These are phyloP conservation scores for Favolaschia claudopus DNA, from an alignment of 768 basidiomycete species.

Conservation along the genomic window DNA sequence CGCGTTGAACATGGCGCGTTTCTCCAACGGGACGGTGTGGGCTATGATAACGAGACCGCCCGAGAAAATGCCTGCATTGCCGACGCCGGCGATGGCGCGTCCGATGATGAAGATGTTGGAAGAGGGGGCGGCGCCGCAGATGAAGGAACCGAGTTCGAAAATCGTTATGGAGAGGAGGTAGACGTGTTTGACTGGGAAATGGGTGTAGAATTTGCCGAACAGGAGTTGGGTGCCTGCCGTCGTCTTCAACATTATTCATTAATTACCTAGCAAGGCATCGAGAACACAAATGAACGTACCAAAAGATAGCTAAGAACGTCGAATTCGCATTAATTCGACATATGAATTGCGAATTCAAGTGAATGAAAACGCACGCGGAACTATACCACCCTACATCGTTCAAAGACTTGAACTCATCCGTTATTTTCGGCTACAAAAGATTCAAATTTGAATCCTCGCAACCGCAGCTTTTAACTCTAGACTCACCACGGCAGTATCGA, in stretches of 20 bases:
- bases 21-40: conserved; percentile 37
- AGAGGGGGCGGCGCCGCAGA: conserved; percentile 45
- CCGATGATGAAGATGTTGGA: conserved; percentile 47
- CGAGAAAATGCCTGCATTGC: conserved; percentile 44
- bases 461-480: background rate
- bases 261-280: background rate
- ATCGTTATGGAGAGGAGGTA: conserved; percentile 32
- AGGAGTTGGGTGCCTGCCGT: conserved; percentile 19
- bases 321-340: background rate
- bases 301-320: conserved; percentile 6
- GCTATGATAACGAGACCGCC: conserved; percentile 35
- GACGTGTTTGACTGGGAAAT: conserved; percentile 4
- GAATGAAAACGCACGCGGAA: conserved; percentile 14
- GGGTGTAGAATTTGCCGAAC: conserved; percentile 14
- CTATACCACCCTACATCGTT: conserved; percentile 18
- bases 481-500: conserved; percentile 18
- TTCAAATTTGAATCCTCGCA: too few species aligned
- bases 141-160: conserved; percentile 53
- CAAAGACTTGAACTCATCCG: conserved; percentile 9
- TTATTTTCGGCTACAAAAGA: conserved; percentile 18
- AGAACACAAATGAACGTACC: conserved; percentile 2
- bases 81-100: conserved; percentile 53
- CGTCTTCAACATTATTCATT: conserved; percentile 7
- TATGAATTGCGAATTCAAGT: background rate
- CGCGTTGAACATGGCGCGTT: conserved; percentile 44